Percentiles rank a stretch among this genome's conserved stretches.
phyloP scores from a whole-genome alignment of 2,329 filamentous ascomycete species.

The Chrysoporthe cubensis region DNA sequence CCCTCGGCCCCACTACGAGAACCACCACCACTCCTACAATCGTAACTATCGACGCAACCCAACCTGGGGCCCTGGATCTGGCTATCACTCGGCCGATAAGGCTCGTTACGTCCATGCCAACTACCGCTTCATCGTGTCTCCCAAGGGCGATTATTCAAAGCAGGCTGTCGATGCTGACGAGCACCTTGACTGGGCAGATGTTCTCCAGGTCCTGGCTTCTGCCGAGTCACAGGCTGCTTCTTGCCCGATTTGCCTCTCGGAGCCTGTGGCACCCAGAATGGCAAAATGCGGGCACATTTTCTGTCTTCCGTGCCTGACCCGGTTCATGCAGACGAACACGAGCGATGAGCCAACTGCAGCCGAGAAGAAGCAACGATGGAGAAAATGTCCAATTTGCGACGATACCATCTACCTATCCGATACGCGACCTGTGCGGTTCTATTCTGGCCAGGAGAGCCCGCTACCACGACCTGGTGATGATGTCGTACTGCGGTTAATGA shows the following conservation, averaged over 20 bases:
- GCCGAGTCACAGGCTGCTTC: conserved; percentile 84
- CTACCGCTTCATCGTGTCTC: conserved; percentile 94
- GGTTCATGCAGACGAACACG: conserved; percentile 88
- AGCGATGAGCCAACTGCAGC: conserved; percentile 62
- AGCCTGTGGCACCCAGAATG: conserved; percentile 93
- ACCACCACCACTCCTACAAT: conserved; percentile 52
- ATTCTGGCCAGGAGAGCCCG: conserved; percentile 82
- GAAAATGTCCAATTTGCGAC: conserved; percentile 96
- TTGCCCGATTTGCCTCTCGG: conserved; percentile 93
- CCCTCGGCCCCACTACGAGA: conserved; percentile 68
- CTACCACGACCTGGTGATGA: conserved; percentile 83
- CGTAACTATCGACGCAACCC: conserved; percentile 70
- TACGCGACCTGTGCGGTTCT: conserved; percentile 86
- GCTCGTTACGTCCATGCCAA: conserved; percentile 91
- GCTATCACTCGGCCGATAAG: conserved; percentile 90
- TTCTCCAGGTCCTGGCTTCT: conserved; percentile 90
- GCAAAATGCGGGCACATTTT: conserved; percentile 97
- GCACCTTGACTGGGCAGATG: conserved; percentile 86
- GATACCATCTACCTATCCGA: conserved; percentile 93
- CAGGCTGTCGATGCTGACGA: conserved; percentile 87
- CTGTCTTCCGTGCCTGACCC: conserved; percentile 88
- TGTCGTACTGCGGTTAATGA: conserved; percentile 85
- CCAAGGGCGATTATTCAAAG: conserved; percentile 74
- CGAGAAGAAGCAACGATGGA: conserved; percentile 68
- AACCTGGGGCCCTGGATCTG: conserved; percentile 84